Percentiles rank a stretch among this genome's conserved stretches.
These are phyloP conservation scores for Chlamydomonas asymmetrica DNA, from an alignment of 139 green algal genomes.

Conservation along the genomic window DNA sequence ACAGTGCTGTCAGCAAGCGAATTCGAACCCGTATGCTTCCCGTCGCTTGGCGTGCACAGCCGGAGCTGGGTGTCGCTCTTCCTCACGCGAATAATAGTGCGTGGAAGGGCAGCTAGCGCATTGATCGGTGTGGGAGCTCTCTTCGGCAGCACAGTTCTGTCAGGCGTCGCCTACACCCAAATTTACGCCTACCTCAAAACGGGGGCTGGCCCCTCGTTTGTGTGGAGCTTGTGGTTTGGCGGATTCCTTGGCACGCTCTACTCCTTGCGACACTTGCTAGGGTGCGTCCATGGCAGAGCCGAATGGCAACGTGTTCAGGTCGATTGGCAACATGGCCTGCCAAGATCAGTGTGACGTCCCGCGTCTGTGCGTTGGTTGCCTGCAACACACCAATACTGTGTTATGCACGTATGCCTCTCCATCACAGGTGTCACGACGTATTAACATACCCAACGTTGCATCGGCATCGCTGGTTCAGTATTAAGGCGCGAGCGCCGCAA, in stretches of 20 bases:
- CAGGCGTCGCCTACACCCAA: background rate
- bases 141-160: constrained; percentile 8
- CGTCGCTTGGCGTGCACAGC: constrained; percentile 16
- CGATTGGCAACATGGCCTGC: background rate
- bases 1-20: constrained; percentile 17
- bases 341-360: no score
- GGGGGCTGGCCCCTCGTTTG: background rate
- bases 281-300: no score
- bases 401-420: no score
- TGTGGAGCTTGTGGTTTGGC: constrained; percentile 24
- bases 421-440: constrained; percentile 32
- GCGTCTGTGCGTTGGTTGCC: no score
- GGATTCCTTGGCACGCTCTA: constrained; percentile 17
- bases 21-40: constrained; percentile 17
- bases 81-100: constrained; percentile 15
- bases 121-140: background rate
- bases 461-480: constrained; percentile 30
- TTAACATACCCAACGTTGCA: constrained; percentile 22
- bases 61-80: constrained; percentile 25
- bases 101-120: constrained; percentile 2
- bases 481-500: constrained; percentile 12
- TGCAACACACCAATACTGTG: no score
- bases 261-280: constrained; percentile 17
- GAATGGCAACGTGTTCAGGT: no score
- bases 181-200: constrained; percentile 17